Evolutionary conservation across 2,329 filamentous ascomycete genomes (phyloP).

Genomic region (Verticillium klebahnii): DNA sequence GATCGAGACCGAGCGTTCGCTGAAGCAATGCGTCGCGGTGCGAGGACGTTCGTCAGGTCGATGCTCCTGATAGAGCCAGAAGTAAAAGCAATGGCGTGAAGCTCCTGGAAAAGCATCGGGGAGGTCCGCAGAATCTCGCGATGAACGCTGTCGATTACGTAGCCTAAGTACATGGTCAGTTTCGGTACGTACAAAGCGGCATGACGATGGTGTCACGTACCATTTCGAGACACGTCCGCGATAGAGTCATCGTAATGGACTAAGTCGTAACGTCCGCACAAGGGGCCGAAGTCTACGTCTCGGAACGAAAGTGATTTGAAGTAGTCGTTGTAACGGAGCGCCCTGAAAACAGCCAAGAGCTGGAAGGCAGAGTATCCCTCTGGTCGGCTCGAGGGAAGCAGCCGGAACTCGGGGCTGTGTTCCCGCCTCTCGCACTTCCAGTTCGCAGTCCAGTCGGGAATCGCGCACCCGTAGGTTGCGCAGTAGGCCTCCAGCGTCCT

Average conservation of each 20-base stretch:
- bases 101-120: slow-evolving; percentile 49
- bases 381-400: slow-evolving; percentile 37
- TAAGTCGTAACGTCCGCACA: slow-evolving; percentile 37
- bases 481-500: slow-evolving; percentile 52
- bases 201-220: slow-evolving; percentile 23
- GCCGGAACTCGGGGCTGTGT: slow-evolving; percentile 46
- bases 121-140: slow-evolving; percentile 27
- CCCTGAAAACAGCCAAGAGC: slow-evolving; percentile 51
- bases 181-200: background rate
- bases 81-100: slow-evolving; percentile 51
- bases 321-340: slow-evolving; percentile 54
- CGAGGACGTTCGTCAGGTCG: slow-evolving; percentile 42
- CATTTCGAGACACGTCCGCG: slow-evolving; percentile 48
- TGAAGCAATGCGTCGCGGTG: slow-evolving; percentile 9
- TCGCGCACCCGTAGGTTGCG: slow-evolving; percentile 43
- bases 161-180: slow-evolving; percentile 1
- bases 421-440: slow-evolving; percentile 41
- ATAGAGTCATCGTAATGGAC: slow-evolving; percentile 39
- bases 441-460: slow-evolving; percentile 48
- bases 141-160: slow-evolving; percentile 9
- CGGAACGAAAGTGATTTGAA: slow-evolving; percentile 54
- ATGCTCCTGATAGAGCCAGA: slow-evolving; percentile 52
- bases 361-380: slow-evolving; percentile 43
- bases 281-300: slow-evolving; percentile 42
- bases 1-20: slow-evolving; percentile 4